These are phyloP conservation scores for Thelephora aurantiotincta DNA, from an alignment of 768 basidiomycete species.

Conservation along the genomic window DNA sequence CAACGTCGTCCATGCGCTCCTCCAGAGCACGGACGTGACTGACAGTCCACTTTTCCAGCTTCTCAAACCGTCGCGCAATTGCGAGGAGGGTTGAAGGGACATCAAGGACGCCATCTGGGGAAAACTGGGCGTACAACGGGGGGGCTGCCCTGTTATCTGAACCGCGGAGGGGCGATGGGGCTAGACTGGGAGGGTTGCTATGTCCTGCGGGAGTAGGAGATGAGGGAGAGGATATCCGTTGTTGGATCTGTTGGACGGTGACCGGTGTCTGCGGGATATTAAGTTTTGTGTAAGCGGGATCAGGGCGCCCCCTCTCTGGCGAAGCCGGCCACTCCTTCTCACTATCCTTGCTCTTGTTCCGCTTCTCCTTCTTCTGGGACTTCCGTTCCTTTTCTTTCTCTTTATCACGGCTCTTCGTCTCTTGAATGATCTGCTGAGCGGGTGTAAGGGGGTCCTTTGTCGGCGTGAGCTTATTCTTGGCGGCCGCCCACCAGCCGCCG, in stretches of 20 bases:
- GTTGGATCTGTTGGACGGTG: constrained; percentile 28
- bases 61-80: constrained; percentile 74
- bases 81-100: constrained; percentile 59
- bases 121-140: constrained; percentile 70
- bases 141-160: constrained; percentile 25
- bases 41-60: constrained; percentile 83
- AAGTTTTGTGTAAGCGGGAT: constrained; percentile 45
- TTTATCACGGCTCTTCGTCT: constrained; percentile 54
- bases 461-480: constrained; percentile 66
- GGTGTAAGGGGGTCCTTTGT: constrained; percentile 74
- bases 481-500: constrained; percentile 55
- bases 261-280: constrained; percentile 32
- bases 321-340: constrained; percentile 39
- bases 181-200: constrained; percentile 39
- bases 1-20: constrained; percentile 86
- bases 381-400: constrained; percentile 31
- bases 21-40: constrained; percentile 82
- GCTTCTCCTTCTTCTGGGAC: constrained; percentile 24
- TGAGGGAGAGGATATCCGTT: constrained; percentile 44
- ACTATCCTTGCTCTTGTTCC: constrained; percentile 13
- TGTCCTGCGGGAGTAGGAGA: constrained; percentile 55
- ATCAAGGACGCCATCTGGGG: constrained; percentile 56
- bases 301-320: constrained; percentile 34
- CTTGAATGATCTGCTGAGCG: constrained; percentile 70
- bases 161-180: constrained; percentile 50